Evolutionary conservation across 768 basidiomycete species (phyloP).

Genomic region (Calocera viscosa): DNA sequence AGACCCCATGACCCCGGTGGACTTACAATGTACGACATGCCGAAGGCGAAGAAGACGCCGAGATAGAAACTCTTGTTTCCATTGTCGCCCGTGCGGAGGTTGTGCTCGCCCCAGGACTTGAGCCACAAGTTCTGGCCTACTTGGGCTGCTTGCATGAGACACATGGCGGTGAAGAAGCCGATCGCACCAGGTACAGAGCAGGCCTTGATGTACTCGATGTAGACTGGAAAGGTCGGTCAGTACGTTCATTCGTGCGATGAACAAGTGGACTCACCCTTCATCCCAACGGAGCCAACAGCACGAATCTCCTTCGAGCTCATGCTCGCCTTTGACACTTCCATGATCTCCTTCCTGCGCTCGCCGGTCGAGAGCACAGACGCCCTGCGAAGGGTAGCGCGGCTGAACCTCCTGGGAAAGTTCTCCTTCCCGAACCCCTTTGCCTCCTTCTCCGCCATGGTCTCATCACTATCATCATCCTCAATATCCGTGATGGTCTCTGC

Average conservation of each 20-base stretch:
- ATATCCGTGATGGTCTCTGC: slow-evolving; percentile 19
- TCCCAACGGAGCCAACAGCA: slow-evolving; percentile 40
- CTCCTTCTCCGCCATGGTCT: slow-evolving; percentile 12
- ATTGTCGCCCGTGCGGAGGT: slow-evolving; percentile 46
- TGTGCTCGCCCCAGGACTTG: slow-evolving; percentile 74
- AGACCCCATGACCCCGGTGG: background rate
- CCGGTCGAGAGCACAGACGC: slow-evolving; percentile 26
- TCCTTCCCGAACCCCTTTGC: slow-evolving; percentile 19
- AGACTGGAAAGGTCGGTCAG: slow-evolving; percentile 38
- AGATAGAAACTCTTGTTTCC: slow-evolving; percentile 32
- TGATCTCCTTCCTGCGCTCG: slow-evolving; percentile 27
- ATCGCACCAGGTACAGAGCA: slow-evolving; percentile 62
- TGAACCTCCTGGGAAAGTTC: slow-evolving; percentile 20
- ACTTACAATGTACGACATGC: background rate
- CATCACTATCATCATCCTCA: slow-evolving; percentile 17
- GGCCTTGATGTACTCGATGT: slow-evolving; percentile 62
- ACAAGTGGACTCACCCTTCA: slow-evolving; percentile 60
- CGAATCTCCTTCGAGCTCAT: slow-evolving; percentile 46
- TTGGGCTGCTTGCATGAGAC: slow-evolving; percentile 49
- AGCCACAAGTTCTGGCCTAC: slow-evolving; percentile 39
- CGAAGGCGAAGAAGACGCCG: slow-evolving; percentile 7
- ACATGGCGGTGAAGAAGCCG: slow-evolving; percentile 42
- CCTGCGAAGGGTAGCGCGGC: slow-evolving; percentile 22
- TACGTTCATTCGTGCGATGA: background rate
- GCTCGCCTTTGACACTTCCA: slow-evolving; percentile 30